Conservation (phyloP, 2,329 filamentous ascomycete genomes). For the Fusarium albidum region DNA sequence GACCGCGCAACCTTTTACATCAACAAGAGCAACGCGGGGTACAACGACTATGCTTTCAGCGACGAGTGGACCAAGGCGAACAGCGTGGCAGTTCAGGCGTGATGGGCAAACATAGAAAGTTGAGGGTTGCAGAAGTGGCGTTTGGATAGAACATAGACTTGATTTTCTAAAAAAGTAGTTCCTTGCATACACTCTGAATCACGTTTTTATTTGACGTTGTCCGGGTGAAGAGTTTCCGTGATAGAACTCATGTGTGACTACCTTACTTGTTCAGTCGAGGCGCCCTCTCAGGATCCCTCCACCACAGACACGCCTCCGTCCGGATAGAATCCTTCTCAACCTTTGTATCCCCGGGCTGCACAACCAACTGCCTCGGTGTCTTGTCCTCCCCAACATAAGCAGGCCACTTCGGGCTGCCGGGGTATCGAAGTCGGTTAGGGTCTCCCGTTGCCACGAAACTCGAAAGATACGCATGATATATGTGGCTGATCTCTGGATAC, state of each 20-base stretch:
- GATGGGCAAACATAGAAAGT: too few relatives aligned
- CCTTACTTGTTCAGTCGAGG: slow-evolving; percentile 46
- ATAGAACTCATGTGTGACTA: too few relatives aligned
- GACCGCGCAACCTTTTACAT: slow-evolving; percentile 51
- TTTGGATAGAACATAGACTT: too few relatives aligned
- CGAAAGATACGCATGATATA: slow-evolving; percentile 48
- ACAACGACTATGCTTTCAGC: slow-evolving; percentile 44
- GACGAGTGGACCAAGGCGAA: slow-evolving; percentile 16
- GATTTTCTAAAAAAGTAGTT: too few relatives aligned
- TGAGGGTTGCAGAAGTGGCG: too few relatives aligned
- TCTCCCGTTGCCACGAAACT: slow-evolving; percentile 49
- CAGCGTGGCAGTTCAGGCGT: neutral
- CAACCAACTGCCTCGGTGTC: slow-evolving; percentile 41
- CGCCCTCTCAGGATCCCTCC: slow-evolving; percentile 47
- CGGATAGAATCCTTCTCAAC: slow-evolving; percentile 46
- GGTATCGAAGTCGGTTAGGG: slow-evolving; percentile 41
- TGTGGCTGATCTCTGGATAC: slow-evolving; percentile 46
- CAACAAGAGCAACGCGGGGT: slow-evolving; percentile 34
- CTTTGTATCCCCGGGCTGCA: slow-evolving; percentile 42
- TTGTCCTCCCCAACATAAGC: slow-evolving; percentile 13
- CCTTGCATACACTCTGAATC: too few relatives aligned
- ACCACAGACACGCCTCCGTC: slow-evolving; percentile 45
- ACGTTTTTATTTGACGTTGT: too few relatives aligned
- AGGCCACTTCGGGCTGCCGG: slow-evolving; percentile 32
- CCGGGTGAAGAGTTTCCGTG: too few relatives aligned